Evolutionary conservation across 495 filamentous ascomycete species (phyloP), one percentile per base, ranked within the genome.

Genomic region (Pyrenula aspistea): DNA sequence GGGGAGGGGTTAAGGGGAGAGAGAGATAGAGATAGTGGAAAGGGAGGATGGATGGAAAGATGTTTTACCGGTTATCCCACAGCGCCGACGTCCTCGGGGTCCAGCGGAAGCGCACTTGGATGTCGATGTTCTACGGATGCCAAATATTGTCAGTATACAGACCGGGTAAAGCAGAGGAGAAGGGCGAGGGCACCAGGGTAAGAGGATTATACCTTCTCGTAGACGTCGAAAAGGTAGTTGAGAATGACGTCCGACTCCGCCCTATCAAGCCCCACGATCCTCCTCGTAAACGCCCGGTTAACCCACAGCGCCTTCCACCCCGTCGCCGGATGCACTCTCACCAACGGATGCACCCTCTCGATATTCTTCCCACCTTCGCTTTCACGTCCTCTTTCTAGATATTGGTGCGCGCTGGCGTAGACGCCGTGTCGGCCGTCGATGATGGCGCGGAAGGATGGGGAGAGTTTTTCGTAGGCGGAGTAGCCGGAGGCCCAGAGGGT

Each of bases 401-500:
- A 87, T 0, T 77, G 67, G 64, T 87, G 84, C 11, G 83, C 82
- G 31, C 81, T 84, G 12, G 77, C 71, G 62, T 86, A 87, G 15
- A 87, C 80, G 1, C 61, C 64, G 56, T 60, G 58, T 22, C 64
- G 54, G 12, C 85, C 84, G 64, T 89, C 84, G 57, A 89, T 83
- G 51, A 89, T 75, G 60, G 81, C 81, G 55, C 84, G 83, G 71
- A 87, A 87, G 2, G 70, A 73, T 0, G 84, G 84, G 3, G 82
- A 85, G 1, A 88, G 74, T 65, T 87, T 87, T 67, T 85, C 82
- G 65, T 89, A 89, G 2, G 83, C 84, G 11, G 77, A 68, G 59
- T 87, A 87, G 1, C 83, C 84, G 58, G 75, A 82, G 0, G 84
- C 80, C 84, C 84, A 89, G 2, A 89, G 76, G 2, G 85, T 87